Base-by-base conservation (phyloP, 2,329 filamentous ascomycete species). In the Myriosclerotinia scirpicola region DNA sequence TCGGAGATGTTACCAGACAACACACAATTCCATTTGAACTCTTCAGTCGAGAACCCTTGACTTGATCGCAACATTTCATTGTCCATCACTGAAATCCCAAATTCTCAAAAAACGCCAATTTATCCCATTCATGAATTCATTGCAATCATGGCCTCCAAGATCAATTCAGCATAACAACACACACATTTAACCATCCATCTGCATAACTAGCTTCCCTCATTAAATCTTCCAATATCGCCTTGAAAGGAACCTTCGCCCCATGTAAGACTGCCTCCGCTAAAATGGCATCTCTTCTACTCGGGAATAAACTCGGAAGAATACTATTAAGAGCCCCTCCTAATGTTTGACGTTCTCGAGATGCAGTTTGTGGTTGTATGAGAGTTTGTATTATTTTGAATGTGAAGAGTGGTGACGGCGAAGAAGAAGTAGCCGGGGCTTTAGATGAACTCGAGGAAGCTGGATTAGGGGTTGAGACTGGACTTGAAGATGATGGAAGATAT, bases 131-230 rank as follows among this genome's bases (percentile, higher is more conserved):
- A 40, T 61, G 50, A 26, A 40, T 30, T 50, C 58, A 61, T 50
- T 5, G 34, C n/a, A 50, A 61, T 50, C 58, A 22, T 50, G n/a
- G 30, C 12, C 34, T 64, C 14, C 11, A 38, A 26, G 48, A 9
- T 59, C 44, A 66, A 67, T 73, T 71, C 63, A 71, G 62, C 81
- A 96, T 89, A 26, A 88, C 84, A 6, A 97, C 85, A 63, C 92
- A 90, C 53, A 97, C 79, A 77, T 92, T 92, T 36, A 97, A 78
- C 90, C 93, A 99, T 0, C 95, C 95, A 79, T 99, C 95, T 0
- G 92, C 88, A 81, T 97, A 98, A 1, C 92, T 87, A 5, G 91
- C 90, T 74, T 90, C 90, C 66, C 88, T 85, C 79, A 95, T 90
- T 67, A 99, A 77, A 56, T 97, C 94, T 74, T 92, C 90, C 22